Percentiles rank a stretch among this genome's conserved stretches.
These are phyloP conservation scores for Apiotrichum siamense DNA, from an alignment of 1,284 basidiomycete species.

Conservation along the genomic window DNA sequence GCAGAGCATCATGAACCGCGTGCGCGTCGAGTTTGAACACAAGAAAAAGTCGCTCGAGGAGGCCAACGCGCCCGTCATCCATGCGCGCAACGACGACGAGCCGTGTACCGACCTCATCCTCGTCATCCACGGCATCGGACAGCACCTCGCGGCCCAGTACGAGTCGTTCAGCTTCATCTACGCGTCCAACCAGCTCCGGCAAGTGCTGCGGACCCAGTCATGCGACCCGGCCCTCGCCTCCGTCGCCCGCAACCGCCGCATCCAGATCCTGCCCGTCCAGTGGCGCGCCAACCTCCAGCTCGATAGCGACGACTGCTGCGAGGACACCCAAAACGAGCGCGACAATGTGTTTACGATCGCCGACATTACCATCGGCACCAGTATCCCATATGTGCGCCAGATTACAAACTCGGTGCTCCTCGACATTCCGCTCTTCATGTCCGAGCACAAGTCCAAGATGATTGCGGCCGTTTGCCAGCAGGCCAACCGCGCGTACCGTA, in stretches of 20 bases:
- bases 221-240: conserved; percentile 47
- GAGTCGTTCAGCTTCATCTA: conserved; percentile 53
- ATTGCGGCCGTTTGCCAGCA: conserved; percentile 50
- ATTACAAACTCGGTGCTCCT: conserved; percentile 51
- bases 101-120: conserved; percentile 51
- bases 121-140: conserved; percentile 52
- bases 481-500: conserved; percentile 50
- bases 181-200: conserved; percentile 50
- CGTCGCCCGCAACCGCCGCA: conserved; percentile 49
- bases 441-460: conserved; percentile 52
- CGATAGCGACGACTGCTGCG: conserved; percentile 46
- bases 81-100: conserved; percentile 38
- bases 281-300: conserved; percentile 53
- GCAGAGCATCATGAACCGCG: background rate
- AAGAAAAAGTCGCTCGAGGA: conserved; percentile 32
- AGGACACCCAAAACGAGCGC: conserved; percentile 48
- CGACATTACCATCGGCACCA: conserved; percentile 52
- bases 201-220: conserved; percentile 48
- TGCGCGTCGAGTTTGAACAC: conserved; percentile 8
- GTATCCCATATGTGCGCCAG: conserved; percentile 51
- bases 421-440: conserved; percentile 51
- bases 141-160: conserved; percentile 50
- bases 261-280: conserved; percentile 53
- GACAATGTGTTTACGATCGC: conserved; percentile 51
- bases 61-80: conserved; percentile 40